Conservation (phyloP, 768 basidiomycete genomes). For the Sporobolomyces pararoseus region DNA sequence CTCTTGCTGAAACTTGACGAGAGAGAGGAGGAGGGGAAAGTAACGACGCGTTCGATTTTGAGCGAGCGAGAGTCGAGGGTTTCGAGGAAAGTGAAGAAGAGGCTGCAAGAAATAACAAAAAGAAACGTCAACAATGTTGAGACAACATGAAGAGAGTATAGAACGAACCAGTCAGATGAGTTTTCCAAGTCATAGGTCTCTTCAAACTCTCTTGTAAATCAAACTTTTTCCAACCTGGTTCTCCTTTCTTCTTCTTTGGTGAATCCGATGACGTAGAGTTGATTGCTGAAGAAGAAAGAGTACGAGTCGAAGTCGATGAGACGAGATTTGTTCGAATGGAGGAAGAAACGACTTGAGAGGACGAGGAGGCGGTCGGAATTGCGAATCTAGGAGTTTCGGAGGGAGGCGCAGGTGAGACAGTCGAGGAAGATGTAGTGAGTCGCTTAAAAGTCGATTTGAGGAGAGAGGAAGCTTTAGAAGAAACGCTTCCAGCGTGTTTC, state of each 20-base stretch:
- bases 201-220: slow-evolving; percentile 27
- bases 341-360: slow-evolving; percentile 12
- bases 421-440: no score
- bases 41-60: neutral
- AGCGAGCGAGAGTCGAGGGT: neutral
- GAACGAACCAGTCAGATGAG: neutral
- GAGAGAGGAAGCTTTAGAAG: no score
- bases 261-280: neutral
- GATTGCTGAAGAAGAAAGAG: neutral
- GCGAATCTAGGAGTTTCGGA: slow-evolving; percentile 25
- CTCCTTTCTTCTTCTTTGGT: no score
- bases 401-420: neutral
- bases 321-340: slow-evolving; percentile 1
- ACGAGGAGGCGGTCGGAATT: slow-evolving; percentile 9
- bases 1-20: neutral
- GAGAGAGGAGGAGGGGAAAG: neutral
- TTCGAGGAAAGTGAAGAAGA: neutral
- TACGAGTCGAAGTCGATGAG: neutral
- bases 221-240: slow-evolving; percentile 23
- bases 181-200: slow-evolving; percentile 25
- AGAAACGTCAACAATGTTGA: no score
- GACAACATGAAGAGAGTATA: neutral
- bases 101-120: neutral
- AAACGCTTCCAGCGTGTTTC: no score
- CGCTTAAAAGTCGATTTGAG: no score